These are phyloP conservation scores for Nosema granulosis DNA, from an alignment of 371 early-diverging fungal species.

Conservation along the genomic window DNA sequence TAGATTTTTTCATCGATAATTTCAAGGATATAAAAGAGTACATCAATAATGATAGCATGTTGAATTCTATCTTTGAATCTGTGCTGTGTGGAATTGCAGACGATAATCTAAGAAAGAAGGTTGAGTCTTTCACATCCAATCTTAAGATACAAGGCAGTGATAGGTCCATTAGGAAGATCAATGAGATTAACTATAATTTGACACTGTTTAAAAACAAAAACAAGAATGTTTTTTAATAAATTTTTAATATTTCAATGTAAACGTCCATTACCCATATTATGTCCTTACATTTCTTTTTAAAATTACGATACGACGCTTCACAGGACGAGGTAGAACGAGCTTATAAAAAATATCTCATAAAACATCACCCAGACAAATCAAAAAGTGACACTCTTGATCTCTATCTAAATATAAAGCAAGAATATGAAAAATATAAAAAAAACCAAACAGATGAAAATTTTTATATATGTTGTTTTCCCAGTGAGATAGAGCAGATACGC, in stretches of 20 bases:
- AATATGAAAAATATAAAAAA: slow-evolving; percentile 5
- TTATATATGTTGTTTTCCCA: background rate
- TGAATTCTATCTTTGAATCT: background rate
- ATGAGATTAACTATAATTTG: slow-evolving; percentile 1
- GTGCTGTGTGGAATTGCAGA: background rate
- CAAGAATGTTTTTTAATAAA: background rate
- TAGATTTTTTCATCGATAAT: slow-evolving; percentile 8
- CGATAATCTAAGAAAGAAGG: background rate
- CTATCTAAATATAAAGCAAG: background rate
- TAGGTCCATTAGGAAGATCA: background rate
- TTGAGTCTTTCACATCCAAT: background rate
- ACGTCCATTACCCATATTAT: background rate
- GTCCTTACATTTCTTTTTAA: slow-evolving; percentile 15
- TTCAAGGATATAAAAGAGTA: background rate
- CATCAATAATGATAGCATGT: slow-evolving; percentile 8
- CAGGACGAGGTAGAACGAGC: background rate
- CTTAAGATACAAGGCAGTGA: background rate
- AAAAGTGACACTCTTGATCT: background rate
- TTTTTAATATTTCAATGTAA: background rate
- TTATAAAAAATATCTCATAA: slow-evolving; percentile 1
- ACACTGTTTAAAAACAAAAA: background rate
- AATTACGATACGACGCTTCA: background rate
- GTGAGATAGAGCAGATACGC: background rate
- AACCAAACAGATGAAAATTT: slow-evolving; percentile 9
- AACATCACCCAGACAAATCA: slow-evolving; percentile 10